Percentiles rank a stretch among this genome's conserved stretches.
phyloP scores from a whole-genome alignment of 108 stramenopile genomes.

The Nitzschia sp. region DNA sequence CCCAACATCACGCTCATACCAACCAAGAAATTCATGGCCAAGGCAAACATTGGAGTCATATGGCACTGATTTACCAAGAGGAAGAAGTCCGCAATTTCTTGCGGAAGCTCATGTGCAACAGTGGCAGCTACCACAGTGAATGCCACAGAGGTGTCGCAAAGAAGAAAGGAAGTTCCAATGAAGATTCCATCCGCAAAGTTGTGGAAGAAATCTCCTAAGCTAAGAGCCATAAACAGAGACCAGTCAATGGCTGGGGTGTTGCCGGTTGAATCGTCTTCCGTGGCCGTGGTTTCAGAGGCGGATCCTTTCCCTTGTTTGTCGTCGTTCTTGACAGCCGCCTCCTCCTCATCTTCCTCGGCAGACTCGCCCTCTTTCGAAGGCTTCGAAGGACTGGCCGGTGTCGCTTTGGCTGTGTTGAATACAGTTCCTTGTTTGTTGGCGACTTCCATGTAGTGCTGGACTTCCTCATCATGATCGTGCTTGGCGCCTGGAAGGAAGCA shows the following conservation, averaged over 20 bases:
- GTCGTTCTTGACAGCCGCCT: slow-evolving; percentile 12
- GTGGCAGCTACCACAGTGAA: slow-evolving; percentile 58
- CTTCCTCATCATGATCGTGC: background rate
- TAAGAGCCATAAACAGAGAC: slow-evolving; percentile 23
- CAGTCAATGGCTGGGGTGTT: slow-evolving; percentile 15
- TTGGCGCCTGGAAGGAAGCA: background rate
- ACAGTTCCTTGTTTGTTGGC: background rate
- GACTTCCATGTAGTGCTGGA: background rate
- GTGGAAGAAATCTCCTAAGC: slow-evolving; percentile 72
- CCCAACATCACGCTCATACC: slow-evolving; percentile 71
- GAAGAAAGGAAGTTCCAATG: slow-evolving; percentile 70
- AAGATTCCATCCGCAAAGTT: slow-evolving; percentile 87
- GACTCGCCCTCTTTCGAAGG: slow-evolving; percentile 3
- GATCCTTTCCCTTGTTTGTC: background rate
- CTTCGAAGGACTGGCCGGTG: background rate
- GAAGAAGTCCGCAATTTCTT: slow-evolving; percentile 85
- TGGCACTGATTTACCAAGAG: slow-evolving; percentile 65
- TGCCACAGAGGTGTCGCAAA: slow-evolving; percentile 46
- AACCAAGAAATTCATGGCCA: slow-evolving; percentile 61
- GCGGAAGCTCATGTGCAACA: slow-evolving; percentile 76
- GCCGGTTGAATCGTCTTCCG: slow-evolving; percentile 20
- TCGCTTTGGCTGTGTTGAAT: background rate
- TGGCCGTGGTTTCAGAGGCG: background rate
- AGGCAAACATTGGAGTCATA: slow-evolving; percentile 44
- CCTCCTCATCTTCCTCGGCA: slow-evolving; percentile 10